Conservation (phyloP, 805 yeast genomes). For the Metschnikowia cubensis region DNA sequence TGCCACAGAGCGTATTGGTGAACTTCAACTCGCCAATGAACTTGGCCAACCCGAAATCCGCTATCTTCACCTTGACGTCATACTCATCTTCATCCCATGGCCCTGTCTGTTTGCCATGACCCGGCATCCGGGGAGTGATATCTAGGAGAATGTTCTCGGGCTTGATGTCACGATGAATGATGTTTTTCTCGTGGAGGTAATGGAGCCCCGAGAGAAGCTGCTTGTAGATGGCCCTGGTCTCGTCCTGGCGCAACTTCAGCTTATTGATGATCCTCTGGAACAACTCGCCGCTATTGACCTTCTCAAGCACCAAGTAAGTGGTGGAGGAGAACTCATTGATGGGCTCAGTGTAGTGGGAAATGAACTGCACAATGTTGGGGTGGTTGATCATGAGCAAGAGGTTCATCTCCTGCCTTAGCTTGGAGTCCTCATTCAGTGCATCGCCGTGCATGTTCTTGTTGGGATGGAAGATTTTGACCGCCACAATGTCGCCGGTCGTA, state of each 20-base stretch:
- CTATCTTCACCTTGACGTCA: slow-evolving; percentile 67
- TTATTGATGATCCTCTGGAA: slow-evolving; percentile 69
- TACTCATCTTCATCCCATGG: slow-evolving; percentile 61
- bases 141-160: slow-evolving; percentile 46
- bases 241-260: slow-evolving; percentile 56
- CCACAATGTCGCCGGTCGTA: slow-evolving; percentile 56
- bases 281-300: slow-evolving; percentile 70
- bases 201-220: slow-evolving; percentile 41
- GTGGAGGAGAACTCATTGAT: slow-evolving; percentile 47
- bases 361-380: slow-evolving; percentile 64
- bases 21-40: slow-evolving; percentile 68
- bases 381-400: slow-evolving; percentile 63
- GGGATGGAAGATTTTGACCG: slow-evolving; percentile 72
- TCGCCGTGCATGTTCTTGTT: slow-evolving; percentile 28
- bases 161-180: slow-evolving; percentile 44
- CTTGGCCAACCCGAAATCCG: slow-evolving; percentile 75
- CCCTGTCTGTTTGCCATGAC: slow-evolving; percentile 34
- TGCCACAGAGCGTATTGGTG: slow-evolving; percentile 78
- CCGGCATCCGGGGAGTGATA: slow-evolving; percentile 41
- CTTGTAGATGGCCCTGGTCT: slow-evolving; percentile 53
- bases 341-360: slow-evolving; percentile 54
- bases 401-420: slow-evolving; percentile 62
- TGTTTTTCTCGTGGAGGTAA: slow-evolving; percentile 38
- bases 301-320: slow-evolving; percentile 65
- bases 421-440: slow-evolving; percentile 23